A percentile compares a stretch with the other conserved stretches of the same genome.
These are phyloP conservation scores for Nadsonia commutata DNA, from an alignment of 1,139 yeast species.

Conservation along the genomic window DNA sequence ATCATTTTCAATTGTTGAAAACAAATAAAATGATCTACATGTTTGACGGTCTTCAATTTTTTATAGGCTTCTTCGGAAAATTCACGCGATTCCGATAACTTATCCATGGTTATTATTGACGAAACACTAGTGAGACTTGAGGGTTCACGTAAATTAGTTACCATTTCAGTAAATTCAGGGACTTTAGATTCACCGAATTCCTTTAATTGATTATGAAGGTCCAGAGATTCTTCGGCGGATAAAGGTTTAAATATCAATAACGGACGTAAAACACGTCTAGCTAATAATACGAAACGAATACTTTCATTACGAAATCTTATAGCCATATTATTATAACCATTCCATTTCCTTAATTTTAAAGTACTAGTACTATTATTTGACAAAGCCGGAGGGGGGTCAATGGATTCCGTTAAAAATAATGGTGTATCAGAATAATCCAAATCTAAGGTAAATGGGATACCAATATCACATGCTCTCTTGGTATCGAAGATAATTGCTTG, in stretches of 20 bases:
- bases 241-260: neutral
- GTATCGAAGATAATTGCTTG: slow-evolving; percentile 4
- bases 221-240: neutral
- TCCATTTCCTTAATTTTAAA: neutral
- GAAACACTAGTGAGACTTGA: too few species aligned
- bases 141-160: neutral
- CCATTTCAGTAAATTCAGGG: neutral
- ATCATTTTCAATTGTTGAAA: neutral
- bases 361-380: neutral
- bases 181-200: neutral
- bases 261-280: neutral
- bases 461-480: slow-evolving; percentile 4
- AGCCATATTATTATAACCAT: neutral
- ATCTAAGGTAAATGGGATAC: slow-evolving; percentile 3
- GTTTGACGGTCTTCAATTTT: neutral
- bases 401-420: neutral
- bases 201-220: neutral
- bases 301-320: neutral
- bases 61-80: neutral
- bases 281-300: neutral
- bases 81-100: too few species aligned
- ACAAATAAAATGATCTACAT: neutral
- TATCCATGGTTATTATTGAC: too few species aligned
- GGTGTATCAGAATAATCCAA: slow-evolving; percentile 4
- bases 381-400: neutral